These are phyloP conservation scores for Trichophyton verrucosum DNA, from an alignment of 2,329 filamentous ascomycete genomes.

Conservation along the genomic window DNA sequence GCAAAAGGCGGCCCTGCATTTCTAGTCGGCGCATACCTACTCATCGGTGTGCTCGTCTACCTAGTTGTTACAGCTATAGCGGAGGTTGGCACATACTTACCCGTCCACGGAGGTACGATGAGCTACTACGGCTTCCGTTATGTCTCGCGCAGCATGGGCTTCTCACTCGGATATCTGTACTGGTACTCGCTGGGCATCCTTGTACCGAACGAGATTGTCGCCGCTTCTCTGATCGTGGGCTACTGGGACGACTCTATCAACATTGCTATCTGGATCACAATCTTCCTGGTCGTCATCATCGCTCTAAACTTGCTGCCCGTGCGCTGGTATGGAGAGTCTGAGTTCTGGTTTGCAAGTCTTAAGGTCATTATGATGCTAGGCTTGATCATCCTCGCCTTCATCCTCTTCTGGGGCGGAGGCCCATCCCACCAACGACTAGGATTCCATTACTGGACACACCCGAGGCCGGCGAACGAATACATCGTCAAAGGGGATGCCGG, in stretches of 20 bases:
- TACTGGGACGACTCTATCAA: slow-evolving; percentile 44
- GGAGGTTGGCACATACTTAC: slow-evolving; percentile 33
- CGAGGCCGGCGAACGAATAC: slow-evolving; percentile 38
- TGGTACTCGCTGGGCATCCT: slow-evolving; percentile 39
- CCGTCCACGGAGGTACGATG: slow-evolving; percentile 34
- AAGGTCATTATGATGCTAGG: slow-evolving; percentile 43
- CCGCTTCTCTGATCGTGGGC: slow-evolving; percentile 52
- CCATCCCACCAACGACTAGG: slow-evolving; percentile 39
- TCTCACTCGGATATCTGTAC: slow-evolving; percentile 35
- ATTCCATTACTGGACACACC: slow-evolving; percentile 41
- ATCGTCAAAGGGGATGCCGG: slow-evolving; percentile 36
- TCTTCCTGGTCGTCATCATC: slow-evolving; percentile 48
- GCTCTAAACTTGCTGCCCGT: slow-evolving; percentile 39
- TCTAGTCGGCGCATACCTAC: slow-evolving; percentile 40
- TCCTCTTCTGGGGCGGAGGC: slow-evolving; percentile 46
- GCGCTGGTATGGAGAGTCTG: slow-evolving; percentile 40
- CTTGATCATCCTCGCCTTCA: slow-evolving; percentile 40
- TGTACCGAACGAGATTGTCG: slow-evolving; percentile 49
- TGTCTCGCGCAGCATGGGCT: slow-evolving; percentile 31
- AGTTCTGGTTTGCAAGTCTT: slow-evolving; percentile 43
- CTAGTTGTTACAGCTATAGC: slow-evolving; percentile 37
- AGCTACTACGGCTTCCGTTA: slow-evolving; percentile 34
- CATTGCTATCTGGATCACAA: slow-evolving; percentile 41
- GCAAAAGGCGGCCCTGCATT: slow-evolving; percentile 43
- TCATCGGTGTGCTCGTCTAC: slow-evolving; percentile 37